A percentile compares a stretch with the other conserved stretches of the same genome.
These are phyloP conservation scores for Gracilaria vermiculophylla DNA, from an alignment of 23 red algal genomes.

Conservation along the genomic window DNA sequence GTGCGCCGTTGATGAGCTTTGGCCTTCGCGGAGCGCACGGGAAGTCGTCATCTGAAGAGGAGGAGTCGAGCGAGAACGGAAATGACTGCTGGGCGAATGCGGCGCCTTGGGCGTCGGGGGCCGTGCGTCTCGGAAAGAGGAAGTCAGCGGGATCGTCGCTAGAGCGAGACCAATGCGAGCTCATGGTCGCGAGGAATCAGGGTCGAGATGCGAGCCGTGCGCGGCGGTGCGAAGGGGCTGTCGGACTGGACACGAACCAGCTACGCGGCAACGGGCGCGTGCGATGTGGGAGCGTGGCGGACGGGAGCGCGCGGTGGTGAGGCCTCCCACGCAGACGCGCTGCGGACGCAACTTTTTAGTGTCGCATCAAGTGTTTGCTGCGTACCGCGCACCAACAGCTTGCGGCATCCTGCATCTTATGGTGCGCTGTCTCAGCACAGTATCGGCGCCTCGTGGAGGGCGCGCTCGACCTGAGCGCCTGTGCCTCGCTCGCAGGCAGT, in stretches of 20 bases:
- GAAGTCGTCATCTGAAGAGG: slow-evolving; percentile 32
- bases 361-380: too few relatives aligned
- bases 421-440: too few relatives aligned
- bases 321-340: too few relatives aligned
- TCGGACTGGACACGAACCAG: too few relatives aligned
- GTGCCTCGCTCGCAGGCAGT: too few relatives aligned
- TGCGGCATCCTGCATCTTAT: too few relatives aligned
- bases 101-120: neutral
- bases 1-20: slow-evolving; percentile 50
- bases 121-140: slow-evolving; percentile 5
- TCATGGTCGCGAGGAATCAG: neutral
- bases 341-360: too few relatives aligned
- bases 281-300: neutral
- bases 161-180: slow-evolving; percentile 1
- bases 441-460: neutral
- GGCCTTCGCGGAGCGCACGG: slow-evolving; percentile 2
- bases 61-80: slow-evolving; percentile 9
- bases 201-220: too few relatives aligned
- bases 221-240: too few relatives aligned
- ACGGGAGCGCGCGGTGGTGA: too few relatives aligned
- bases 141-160: slow-evolving; percentile 19
- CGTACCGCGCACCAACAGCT: too few relatives aligned
- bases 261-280: neutral
- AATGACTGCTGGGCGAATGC: neutral
- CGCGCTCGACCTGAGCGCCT: neutral